Base-by-base conservation (phyloP, 192 early-diverging fungal species). In the Coemansia sp. region DNA sequence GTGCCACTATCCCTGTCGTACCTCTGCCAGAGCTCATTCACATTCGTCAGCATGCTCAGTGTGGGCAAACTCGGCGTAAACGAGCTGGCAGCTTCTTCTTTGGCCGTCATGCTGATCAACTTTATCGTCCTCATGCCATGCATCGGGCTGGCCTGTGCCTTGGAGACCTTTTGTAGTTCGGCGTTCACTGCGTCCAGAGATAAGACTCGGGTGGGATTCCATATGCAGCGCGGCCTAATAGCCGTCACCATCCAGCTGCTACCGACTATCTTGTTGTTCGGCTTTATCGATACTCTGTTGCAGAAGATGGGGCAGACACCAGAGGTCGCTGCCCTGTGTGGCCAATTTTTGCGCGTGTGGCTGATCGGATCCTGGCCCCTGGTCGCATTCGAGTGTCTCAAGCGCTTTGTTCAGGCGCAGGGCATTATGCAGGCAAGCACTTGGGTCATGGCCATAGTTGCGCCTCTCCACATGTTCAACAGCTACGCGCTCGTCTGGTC, bases 361-460 rank as follows among this genome's bases (percentile, higher is more conserved):
- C 64, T 96, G 36, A 80, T 91, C n/a, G 93, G 95, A 9, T 87
- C 91, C 41, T 90, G 92, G 63, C 92, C 95, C 5, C 86, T 85
- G 65, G 71, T 97, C 65, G 86, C 91, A 7, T 92, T 91, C 81
- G 95, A 97, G 72, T 92, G 91, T 66, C 73, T 95, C 29, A 92
- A 95, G 73, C 87, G 93, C 40, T 97, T 87, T 73, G 83, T 95
- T 24, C 93, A 96, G 76, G 90, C 91, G 0, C 97, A 98, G 82
- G 95, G 94, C 60, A 91, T 92, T 65, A 97, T 98, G 97, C 86
- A 92, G 24, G 94, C 94, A 1, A 87, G 85, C 38, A 80, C 82
- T 1, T 68, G 68, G 69, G 74, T 84, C 7, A 73, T 79, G 67
- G 69, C 52, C 0, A 29, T 76, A 5, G 77, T 84, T 0, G 75